phyloP scores from a whole-genome alignment of 306 rosid species.

The Pyrus pyrifolia region DNA sequence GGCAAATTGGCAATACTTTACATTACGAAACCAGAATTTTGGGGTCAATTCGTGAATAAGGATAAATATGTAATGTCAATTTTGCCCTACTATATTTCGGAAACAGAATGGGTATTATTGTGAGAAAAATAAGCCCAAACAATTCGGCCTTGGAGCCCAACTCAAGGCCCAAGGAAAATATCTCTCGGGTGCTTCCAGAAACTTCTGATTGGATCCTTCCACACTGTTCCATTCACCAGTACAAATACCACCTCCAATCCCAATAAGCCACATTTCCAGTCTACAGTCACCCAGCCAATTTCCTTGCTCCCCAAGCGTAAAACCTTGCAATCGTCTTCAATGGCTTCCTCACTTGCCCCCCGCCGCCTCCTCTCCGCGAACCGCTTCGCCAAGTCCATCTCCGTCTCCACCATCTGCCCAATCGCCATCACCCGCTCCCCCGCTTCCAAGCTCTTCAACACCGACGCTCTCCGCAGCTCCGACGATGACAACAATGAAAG shows the following conservation, averaged over 20 bases:
- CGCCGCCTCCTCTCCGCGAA: conserved; percentile 10
- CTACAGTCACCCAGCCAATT: background rate
- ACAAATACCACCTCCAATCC: background rate
- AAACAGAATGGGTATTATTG: too few relatives aligned
- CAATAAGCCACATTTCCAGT: background rate
- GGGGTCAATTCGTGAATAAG: background rate
- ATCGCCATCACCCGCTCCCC: background rate
- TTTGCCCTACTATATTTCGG: background rate
- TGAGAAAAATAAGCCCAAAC: too few relatives aligned
- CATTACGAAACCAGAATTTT: background rate
- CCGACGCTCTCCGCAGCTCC: conserved; percentile 30
- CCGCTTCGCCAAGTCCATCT: background rate
- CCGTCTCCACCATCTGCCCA: conserved; percentile 2
- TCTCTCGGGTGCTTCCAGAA: background rate
- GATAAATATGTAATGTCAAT: background rate
- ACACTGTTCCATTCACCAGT: background rate
- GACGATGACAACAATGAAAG: conserved; percentile 1
- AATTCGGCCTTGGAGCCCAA: background rate
- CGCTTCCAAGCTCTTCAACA: conserved; percentile 36
- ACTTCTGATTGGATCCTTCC: conserved; percentile 8
- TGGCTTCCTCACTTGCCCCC: conserved; percentile 21
- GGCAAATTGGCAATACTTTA: background rate
- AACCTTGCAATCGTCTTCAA: background rate
- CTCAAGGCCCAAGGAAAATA: background rate
- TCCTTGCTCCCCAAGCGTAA: background rate